Conservation (phyloP, 2,329 filamentous ascomycete genomes). For the Beauveria sp. region DNA sequence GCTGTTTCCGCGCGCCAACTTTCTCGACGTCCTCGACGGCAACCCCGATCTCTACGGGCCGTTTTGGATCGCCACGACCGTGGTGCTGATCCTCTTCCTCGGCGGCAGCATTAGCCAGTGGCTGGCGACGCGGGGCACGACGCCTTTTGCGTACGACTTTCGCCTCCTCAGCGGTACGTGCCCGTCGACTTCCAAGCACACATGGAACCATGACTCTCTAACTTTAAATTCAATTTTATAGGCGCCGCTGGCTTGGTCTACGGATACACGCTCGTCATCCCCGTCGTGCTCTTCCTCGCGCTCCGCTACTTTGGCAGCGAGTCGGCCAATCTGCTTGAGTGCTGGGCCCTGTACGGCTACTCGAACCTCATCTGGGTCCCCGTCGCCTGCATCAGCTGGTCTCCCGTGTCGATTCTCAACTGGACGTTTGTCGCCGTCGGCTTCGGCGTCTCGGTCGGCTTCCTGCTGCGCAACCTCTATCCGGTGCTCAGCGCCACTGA, state of each 20-base stretch:
- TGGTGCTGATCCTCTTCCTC: conserved; percentile 89
- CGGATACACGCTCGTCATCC: conserved; percentile 86
- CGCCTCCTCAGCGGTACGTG: conserved; percentile 68
- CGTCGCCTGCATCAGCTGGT: conserved; percentile 88
- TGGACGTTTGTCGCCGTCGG: conserved; percentile 88
- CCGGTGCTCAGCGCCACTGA: conserved; percentile 91
- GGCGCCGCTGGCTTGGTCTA: conserved; percentile 88
- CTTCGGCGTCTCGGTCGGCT: conserved; percentile 73
- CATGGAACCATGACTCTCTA: background rate
- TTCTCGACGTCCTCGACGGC: conserved; percentile 92
- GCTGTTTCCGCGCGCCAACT: conserved; percentile 87
- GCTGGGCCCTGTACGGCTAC: conserved; percentile 93
- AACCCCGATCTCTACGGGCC: conserved; percentile 96
- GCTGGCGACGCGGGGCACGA: conserved; percentile 58
- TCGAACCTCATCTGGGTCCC: conserved; percentile 96
- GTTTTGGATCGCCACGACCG: conserved; percentile 97
- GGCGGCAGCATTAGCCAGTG: conserved; percentile 94
- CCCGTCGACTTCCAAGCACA: too few species aligned
- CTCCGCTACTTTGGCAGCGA: conserved; percentile 95
- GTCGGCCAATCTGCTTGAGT: conserved; percentile 87
- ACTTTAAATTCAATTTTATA: conserved; percentile 20
- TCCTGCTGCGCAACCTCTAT: conserved; percentile 79
- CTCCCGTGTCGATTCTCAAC: conserved; percentile 76
- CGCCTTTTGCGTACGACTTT: conserved; percentile 87
- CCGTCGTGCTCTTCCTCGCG: conserved; percentile 75